Percentiles rank a stretch among this genome's conserved stretches.
Evolutionary conservation across 345 rosid genomes (phyloP).

Genomic region (Eucalyptus pauciflora): DNA sequence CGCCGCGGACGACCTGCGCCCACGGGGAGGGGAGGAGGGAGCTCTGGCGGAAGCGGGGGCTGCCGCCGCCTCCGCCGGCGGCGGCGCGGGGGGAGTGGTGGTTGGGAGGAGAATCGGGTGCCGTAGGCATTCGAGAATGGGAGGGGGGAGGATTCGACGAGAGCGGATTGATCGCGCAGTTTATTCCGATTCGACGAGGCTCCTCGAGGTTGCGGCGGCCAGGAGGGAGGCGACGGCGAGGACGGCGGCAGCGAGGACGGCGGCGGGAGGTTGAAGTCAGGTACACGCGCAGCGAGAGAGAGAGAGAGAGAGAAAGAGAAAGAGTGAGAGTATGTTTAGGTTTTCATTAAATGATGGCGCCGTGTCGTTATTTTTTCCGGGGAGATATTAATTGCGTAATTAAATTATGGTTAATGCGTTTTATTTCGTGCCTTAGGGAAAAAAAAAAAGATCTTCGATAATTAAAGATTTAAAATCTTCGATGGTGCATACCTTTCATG

Average conservation of each 20-base stretch:
- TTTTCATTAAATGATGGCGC: neutral
- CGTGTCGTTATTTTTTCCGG: neutral
- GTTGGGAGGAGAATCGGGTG: constrained; percentile 14
- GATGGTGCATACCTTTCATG: neutral
- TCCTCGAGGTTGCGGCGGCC: neutral
- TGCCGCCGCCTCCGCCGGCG: constrained; percentile 1
- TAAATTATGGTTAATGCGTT: neutral
- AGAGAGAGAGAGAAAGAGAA: neutral
- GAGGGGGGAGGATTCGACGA: neutral
- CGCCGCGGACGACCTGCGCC: constrained; percentile 37
- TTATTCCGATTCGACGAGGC: neutral
- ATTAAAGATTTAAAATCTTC: neutral
- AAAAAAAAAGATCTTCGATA: neutral
- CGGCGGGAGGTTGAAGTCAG: neutral
- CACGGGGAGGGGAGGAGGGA: constrained; percentile 26
- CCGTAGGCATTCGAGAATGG: neutral
- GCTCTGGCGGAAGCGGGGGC: constrained; percentile 10
- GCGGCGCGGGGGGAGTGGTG: constrained; percentile 11
- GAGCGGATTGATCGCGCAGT: neutral
- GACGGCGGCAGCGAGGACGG: neutral
- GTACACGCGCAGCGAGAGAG: neutral
- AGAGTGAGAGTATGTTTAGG: neutral
- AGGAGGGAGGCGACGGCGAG: neutral
- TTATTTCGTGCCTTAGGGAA: neutral
- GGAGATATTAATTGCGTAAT: neutral